Percentiles rank a stretch among this genome's conserved stretches.
Evolutionary conservation across 768 basidiomycete species (phyloP).

Genomic region (Boletus huronensis): DNA sequence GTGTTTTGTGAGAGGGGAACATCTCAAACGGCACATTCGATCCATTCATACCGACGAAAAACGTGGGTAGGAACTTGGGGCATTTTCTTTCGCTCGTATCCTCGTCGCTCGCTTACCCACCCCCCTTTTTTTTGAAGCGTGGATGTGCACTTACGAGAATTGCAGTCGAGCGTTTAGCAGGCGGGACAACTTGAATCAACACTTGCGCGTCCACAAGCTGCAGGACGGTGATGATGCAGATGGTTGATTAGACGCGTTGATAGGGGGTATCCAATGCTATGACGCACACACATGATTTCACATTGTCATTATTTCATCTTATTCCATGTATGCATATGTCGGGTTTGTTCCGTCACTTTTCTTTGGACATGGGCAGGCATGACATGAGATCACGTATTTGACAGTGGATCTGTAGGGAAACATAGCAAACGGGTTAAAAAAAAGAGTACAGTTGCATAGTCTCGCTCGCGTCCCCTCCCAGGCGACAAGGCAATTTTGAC

Average conservation of each 20-base stretch:
- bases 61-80: slow-evolving; percentile 48
- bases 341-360: neutral
- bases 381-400: slow-evolving; percentile 21
- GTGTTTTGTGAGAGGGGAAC: slow-evolving; percentile 75
- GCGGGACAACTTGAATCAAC: slow-evolving; percentile 75
- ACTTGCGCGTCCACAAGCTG: slow-evolving; percentile 56
- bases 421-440: slow-evolving; percentile 10
- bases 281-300: neutral
- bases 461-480: neutral
- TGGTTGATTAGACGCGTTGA: neutral
- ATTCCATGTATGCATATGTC: slow-evolving; percentile 14
- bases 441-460: slow-evolving; percentile 12
- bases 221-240: slow-evolving; percentile 19
- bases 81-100: neutral
- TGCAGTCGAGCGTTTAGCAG: slow-evolving; percentile 74
- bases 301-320: slow-evolving; percentile 17
- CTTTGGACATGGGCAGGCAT: neutral
- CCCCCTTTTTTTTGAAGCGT: slow-evolving; percentile 20
- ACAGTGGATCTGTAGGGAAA: neutral
- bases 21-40: slow-evolving; percentile 76
- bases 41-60: slow-evolving; percentile 83
- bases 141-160: slow-evolving; percentile 48
- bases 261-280: neutral
- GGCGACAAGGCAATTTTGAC: neutral
- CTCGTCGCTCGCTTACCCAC: neutral